Evolutionary conservation across 129 eudicot species (phyloP).

Genomic region (Lactuca sativa): DNA sequence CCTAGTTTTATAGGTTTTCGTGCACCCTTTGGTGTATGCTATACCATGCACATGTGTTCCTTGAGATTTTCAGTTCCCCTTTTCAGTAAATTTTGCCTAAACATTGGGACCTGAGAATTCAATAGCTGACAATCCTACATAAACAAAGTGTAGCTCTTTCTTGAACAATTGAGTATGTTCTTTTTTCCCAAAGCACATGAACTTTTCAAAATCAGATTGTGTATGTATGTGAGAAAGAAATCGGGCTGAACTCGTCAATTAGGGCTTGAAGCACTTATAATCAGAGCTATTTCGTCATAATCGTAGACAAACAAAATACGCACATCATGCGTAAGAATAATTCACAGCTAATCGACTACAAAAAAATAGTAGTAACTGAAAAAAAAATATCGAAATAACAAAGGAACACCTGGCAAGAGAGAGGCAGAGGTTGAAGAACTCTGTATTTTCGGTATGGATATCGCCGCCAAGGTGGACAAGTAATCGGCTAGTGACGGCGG

Average conservation of each 20-base stretch:
- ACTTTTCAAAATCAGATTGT: neutral
- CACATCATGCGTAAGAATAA: neutral
- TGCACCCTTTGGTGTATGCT: too few species aligned
- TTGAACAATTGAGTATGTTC: neutral
- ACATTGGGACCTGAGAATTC: too few species aligned
- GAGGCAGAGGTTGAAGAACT: slow-evolving; percentile 74
- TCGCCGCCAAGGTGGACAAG: slow-evolving; percentile 25
- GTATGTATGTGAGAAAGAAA: neutral
- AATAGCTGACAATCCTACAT: neutral
- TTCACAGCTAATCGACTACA: neutral
- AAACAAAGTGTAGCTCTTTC: slow-evolving; percentile 6
- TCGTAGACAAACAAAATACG: neutral
- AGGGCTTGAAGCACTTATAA: slow-evolving; percentile 27
- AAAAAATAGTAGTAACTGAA: neutral
- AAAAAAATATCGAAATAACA: neutral
- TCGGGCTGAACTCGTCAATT: slow-evolving; percentile 3
- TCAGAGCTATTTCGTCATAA: neutral
- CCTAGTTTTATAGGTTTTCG: too few species aligned
- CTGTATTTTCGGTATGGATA: slow-evolving; percentile 21
- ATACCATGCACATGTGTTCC: too few species aligned
- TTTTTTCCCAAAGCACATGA: slow-evolving; percentile 1
- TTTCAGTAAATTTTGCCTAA: too few species aligned
- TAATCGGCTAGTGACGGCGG: slow-evolving; percentile 56
- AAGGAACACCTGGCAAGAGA: slow-evolving; percentile 62
- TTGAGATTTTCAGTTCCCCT: too few species aligned